Base-by-base conservation (phyloP, 2,329 filamentous ascomycete species). In the Ophiostoma angusticollis region DNA sequence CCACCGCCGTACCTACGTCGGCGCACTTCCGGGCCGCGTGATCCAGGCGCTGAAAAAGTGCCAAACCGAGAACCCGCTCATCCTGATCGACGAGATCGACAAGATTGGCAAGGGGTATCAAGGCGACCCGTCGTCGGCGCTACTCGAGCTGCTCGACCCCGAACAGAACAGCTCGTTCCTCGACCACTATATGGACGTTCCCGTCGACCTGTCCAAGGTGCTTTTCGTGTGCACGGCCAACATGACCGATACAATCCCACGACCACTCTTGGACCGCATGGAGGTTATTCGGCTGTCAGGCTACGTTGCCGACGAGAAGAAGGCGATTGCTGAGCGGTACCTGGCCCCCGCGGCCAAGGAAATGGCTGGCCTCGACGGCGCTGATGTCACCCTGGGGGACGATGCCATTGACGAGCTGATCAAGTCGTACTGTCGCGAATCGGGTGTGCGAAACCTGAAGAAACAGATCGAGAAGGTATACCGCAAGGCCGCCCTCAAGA, bases 401-500 rank as follows among this genome's bases (percentile, higher is more conserved):
- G 80, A 83, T 42, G 93, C 89, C 11, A 93, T 98, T 31, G 81
- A 91, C 53, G 91, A 98, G 60, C 71, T 98, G 31, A 98, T 98
- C 66, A 96, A 96, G 64, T 93, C 85, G 18, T 98, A 98, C 65
- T 95, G 87, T 63, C 83, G 91, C 31, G 91, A 98, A 62, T 94
- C 86, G 31, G 91, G 91, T 51, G 93, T 98, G 8, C 80, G 91
- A 49, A 98, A 98, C 55, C 65, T 98, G 45, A 98, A 98, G 73
- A 96, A 98, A 67, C 89, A 96, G 59, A 98, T 98, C 45, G 91
- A 98, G 59, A 98, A 98, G 66, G 85, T 98, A 3, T 98, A 95
- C 62, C 79, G 91, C 42, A 98, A 98, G 62, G 86, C 89, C 12
- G 93, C 91, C 0, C 69, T 98, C 45, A 96, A 95, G 63, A 98